Conservation (phyloP, 2,329 filamentous ascomycete species). For the Penicillium sp. region DNA sequence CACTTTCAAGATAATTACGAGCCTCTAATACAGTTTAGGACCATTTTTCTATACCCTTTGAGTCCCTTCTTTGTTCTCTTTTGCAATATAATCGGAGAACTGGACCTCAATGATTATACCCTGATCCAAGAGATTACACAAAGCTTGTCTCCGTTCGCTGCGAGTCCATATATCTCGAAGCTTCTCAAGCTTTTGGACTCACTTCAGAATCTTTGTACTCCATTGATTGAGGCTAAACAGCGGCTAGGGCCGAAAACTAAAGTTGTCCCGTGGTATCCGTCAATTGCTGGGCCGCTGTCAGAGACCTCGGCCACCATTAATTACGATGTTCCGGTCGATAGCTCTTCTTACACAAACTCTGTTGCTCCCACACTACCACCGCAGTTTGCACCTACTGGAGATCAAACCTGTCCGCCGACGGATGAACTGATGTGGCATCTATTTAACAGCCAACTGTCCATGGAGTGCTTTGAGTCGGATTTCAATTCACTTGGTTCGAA, state of each 20-base stretch:
- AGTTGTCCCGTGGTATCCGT: constrained; percentile 12
- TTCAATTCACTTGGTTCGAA: constrained; percentile 1
- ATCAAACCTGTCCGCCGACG: constrained; percentile 6
- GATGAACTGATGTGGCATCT: constrained; percentile 29
- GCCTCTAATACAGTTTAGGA: constrained; percentile 9
- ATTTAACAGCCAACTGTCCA: constrained; percentile 27
- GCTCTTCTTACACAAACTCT: background rate
- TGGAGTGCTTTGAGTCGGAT: constrained; percentile 23
- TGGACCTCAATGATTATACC: constrained; percentile 23
- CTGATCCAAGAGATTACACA: constrained; percentile 22
- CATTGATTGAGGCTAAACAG: constrained; percentile 16
- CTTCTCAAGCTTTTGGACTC: constrained; percentile 20
- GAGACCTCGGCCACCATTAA: background rate
- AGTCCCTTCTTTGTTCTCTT: constrained; percentile 31
- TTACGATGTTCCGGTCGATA: background rate
- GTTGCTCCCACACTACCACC: background rate
- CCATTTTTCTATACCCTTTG: constrained; percentile 24
- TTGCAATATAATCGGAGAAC: constrained; percentile 29
- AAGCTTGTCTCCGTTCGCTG: constrained; percentile 20
- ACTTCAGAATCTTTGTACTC: constrained; percentile 16
- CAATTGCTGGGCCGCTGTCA: constrained; percentile 1
- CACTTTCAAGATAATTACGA: background rate
- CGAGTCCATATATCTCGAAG: constrained; percentile 23
- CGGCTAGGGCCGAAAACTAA: constrained; percentile 9
- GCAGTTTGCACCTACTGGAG: background rate